These are phyloP conservation scores for Collybia sp. DNA, from an alignment of 768 basidiomycete genomes.

Conservation along the genomic window DNA sequence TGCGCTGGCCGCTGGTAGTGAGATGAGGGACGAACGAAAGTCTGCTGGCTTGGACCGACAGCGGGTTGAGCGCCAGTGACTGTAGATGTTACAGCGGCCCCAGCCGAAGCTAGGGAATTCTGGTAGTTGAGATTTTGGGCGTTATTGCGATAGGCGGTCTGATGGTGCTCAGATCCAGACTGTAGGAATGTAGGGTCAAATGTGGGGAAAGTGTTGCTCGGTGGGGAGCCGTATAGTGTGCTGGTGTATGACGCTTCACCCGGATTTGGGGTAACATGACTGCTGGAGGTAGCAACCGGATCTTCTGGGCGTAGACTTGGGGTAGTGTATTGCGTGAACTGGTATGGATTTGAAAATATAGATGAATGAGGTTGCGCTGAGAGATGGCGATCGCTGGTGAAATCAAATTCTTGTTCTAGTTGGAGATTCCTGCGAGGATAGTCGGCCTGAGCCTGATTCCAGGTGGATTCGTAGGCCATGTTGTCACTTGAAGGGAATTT, in stretches of 20 bases:
- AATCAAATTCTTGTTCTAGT: constrained; percentile 30
- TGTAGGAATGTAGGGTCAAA: neutral
- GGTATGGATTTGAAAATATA: constrained; percentile 3
- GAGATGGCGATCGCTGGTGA: neutral
- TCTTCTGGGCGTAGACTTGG: neutral
- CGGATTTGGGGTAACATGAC: too few species aligned
- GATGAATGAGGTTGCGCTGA: neutral
- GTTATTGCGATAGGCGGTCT: too few species aligned
- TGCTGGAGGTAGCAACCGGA: neutral
- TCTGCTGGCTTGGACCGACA: neutral
- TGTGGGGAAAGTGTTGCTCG: neutral
- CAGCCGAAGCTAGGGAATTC: too few species aligned
- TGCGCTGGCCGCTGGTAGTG: constrained; percentile 15
- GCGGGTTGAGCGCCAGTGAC: too few species aligned
- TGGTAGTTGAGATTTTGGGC: too few species aligned
- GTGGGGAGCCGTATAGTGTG: neutral
- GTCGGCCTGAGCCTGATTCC: constrained; percentile 19
- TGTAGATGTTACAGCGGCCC: too few species aligned
- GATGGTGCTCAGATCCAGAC: too few species aligned
- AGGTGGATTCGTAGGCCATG: constrained; percentile 21
- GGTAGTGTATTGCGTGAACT: constrained; percentile 12
- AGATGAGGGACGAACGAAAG: constrained; percentile 8
- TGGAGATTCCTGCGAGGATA: constrained; percentile 19
- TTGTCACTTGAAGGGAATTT: constrained; percentile 4
- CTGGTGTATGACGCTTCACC: neutral